Conservation (phyloP, 2,329 filamentous ascomycete genomes). For the Nectriaceae sp. region DNA sequence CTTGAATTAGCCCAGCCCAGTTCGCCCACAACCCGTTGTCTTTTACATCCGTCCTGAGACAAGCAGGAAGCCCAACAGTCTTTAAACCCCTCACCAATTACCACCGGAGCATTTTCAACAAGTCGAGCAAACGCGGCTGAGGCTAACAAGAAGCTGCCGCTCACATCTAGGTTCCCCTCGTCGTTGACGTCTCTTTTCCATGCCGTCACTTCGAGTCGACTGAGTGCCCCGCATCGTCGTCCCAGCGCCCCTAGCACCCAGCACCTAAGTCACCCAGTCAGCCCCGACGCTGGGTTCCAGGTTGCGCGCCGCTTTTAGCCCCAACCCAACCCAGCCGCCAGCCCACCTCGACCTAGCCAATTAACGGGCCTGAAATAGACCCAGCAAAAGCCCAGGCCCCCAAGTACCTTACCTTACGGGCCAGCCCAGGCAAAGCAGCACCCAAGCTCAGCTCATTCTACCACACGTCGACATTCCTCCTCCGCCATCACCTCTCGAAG, state of each 20-base stretch:
- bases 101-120: conserved; percentile 14
- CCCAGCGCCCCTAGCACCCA: conserved; percentile 15
- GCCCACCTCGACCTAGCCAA: background rate
- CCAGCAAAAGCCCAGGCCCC: background rate
- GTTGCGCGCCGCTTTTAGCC: background rate
- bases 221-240: conserved; percentile 27
- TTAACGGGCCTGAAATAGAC: background rate
- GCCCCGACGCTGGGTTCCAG: conserved; percentile 1
- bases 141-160: conserved; percentile 14
- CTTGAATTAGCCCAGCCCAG: too few species aligned
- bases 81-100: conserved; percentile 26
- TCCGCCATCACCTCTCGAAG: background rate
- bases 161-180: background rate
- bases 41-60: too few species aligned
- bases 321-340: conserved; percentile 11
- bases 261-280: background rate
- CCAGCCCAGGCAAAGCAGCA: background rate
- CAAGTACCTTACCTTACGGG: background rate
- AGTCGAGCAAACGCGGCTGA: background rate
- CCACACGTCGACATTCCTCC: conserved; percentile 29
- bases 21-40: too few species aligned
- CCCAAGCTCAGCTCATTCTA: conserved; percentile 29
- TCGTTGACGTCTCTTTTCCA: conserved; percentile 11
- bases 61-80: too few species aligned
- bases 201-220: conserved; percentile 29